A percentile compares a stretch with the other conserved stretches of the same genome.
These are phyloP conservation scores for Entrophospora sp. DNA, from an alignment of 192 early-diverging fungal genomes.

Conservation along the genomic window DNA sequence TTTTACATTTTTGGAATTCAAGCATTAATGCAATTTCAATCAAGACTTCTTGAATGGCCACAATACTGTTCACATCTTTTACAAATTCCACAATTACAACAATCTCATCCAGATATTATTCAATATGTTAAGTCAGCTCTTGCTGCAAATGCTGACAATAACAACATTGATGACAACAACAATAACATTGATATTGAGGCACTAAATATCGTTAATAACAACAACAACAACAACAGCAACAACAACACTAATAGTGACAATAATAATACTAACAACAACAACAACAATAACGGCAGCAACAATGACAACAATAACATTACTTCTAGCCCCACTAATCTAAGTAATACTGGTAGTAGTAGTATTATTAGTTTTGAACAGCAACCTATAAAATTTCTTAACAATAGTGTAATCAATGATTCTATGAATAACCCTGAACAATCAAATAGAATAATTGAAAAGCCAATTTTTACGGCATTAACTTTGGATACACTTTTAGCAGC, in stretches of 20 bases:
- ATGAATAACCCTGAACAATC: neutral
- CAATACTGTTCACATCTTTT: conserved; percentile 76
- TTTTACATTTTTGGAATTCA: conserved; percentile 88
- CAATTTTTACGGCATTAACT: conserved; percentile 57
- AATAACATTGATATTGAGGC: neutral
- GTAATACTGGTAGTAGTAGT: no score
- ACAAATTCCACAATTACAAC: conserved; percentile 75
- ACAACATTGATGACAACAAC: neutral
- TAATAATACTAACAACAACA: no score
- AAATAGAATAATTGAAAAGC: conserved; percentile 18
- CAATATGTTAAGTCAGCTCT: conserved; percentile 47
- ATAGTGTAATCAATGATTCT: neutral
- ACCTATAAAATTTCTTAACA: neutral
- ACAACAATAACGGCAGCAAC: neutral
- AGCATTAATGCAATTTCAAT: conserved; percentile 75
- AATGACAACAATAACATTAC: conserved; percentile 9
- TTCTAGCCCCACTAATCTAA: neutral
- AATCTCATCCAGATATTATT: conserved; percentile 67
- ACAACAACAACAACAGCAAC: neutral
- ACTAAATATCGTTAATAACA: neutral
- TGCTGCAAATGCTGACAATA: conserved; percentile 13
- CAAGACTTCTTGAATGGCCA: conserved; percentile 81
- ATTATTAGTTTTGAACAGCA: neutral
- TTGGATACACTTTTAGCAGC: conserved; percentile 45
- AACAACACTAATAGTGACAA: no score